Conservation (phyloP, 2,329 filamentous ascomycete species). For the Purpureocillium lavendulum region DNA sequence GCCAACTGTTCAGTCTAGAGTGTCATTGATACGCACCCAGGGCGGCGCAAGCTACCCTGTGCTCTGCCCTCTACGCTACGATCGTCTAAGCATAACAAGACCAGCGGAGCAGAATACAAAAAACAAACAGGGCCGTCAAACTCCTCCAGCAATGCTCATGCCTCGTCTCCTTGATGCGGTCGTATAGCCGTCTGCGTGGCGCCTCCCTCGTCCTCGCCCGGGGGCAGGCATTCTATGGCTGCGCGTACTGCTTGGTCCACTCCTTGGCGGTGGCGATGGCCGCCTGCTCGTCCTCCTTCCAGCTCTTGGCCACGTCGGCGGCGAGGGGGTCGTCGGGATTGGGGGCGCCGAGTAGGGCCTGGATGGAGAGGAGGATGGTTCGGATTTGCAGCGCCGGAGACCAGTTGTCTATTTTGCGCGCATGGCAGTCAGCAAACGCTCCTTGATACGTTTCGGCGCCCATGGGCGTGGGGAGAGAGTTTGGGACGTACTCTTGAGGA, state of each 20-base stretch:
- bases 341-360: slow-evolving; percentile 88
- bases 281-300: slow-evolving; percentile 92
- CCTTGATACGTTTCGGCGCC: too few species aligned
- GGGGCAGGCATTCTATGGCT: slow-evolving; percentile 24
- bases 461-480: not conserved
- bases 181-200: not conserved
- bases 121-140: slow-evolving; percentile 8
- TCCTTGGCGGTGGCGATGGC: slow-evolving; percentile 88
- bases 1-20: too few species aligned
- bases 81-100: slow-evolving; percentile 1
- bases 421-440: not conserved
- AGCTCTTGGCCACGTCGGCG: slow-evolving; percentile 93
- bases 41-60: too few species aligned
- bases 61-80: slow-evolving; percentile 1
- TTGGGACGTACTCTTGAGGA: slow-evolving; percentile 72
- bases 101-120: slow-evolving; percentile 7
- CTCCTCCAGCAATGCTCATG: slow-evolving; percentile 14
- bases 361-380: slow-evolving; percentile 97
- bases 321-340: slow-evolving; percentile 98
- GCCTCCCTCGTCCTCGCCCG: not conserved
- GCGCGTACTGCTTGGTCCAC: slow-evolving; percentile 82
- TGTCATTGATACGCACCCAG: too few species aligned
- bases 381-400: slow-evolving; percentile 95
- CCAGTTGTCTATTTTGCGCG: slow-evolving; percentile 74
- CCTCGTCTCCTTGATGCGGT: slow-evolving; percentile 5